Conservation (phyloP, 257 asterid species). For the Verbascum thapsus region DNA sequence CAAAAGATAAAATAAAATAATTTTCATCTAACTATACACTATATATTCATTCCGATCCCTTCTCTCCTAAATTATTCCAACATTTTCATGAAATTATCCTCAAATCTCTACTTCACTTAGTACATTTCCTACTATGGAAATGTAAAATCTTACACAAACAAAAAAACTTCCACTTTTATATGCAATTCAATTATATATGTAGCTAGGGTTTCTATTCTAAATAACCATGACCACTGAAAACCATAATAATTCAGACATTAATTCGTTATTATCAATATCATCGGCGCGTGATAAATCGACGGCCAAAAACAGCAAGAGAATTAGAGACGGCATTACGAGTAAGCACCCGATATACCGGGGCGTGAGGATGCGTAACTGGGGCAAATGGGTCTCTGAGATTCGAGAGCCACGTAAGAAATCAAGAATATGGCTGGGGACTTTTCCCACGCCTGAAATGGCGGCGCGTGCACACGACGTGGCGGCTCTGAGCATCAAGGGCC, state of each 20-base stretch:
- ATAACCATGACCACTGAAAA: conserved; percentile 27
- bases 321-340: conserved; percentile 31
- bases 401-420: conserved; percentile 60
- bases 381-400: conserved; percentile 61
- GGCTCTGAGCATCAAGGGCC: conserved; percentile 47
- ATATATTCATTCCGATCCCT: conserved; percentile 29
- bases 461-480: conserved; percentile 68
- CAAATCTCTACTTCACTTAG: conserved; percentile 7
- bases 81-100: background rate
- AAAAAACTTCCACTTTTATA: background rate
- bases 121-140: conserved; percentile 32
- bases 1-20: background rate
- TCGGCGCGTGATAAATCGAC: background rate
- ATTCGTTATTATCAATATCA: conserved; percentile 7
- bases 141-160: conserved; percentile 22
- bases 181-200: too few relatives aligned
- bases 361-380: conserved; percentile 56
- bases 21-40: background rate
- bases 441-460: conserved; percentile 58
- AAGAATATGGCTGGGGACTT: conserved; percentile 53
- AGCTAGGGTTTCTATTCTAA: too few relatives aligned
- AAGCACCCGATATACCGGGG: conserved; percentile 52
- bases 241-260: background rate
- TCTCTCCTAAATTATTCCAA: conserved; percentile 27
- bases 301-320: conserved; percentile 40